Percentiles rank a stretch among this genome's conserved stretches.
Conservation (phyloP, 257 asterid species). For the Nicotiana attenuata region DNA sequence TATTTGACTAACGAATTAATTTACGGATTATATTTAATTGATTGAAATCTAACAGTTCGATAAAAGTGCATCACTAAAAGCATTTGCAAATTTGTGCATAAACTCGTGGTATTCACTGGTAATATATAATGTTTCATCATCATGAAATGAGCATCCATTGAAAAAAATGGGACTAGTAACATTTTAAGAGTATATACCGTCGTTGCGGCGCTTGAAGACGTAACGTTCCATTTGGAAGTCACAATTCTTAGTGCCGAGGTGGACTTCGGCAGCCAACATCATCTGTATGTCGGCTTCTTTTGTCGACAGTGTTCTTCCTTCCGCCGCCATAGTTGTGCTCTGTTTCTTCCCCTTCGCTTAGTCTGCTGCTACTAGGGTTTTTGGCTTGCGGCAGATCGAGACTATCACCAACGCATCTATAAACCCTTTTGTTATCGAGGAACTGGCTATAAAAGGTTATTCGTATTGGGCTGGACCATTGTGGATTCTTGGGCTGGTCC, state of each 20-base stretch:
- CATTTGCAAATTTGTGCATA: not conserved
- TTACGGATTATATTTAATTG: not conserved
- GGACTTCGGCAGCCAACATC: constrained; percentile 27
- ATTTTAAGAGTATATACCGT: constrained; percentile 2
- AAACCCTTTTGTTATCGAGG: not conserved
- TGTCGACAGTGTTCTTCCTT: constrained; percentile 6
- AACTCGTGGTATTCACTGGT: not conserved
- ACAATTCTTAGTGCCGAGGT: constrained; percentile 22
- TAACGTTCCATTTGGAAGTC: constrained; percentile 26
- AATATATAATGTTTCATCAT: not conserved
- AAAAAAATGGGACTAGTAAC: not conserved
- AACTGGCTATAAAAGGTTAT: not conserved
- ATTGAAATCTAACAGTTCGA: not conserved
- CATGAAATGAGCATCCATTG: not conserved
- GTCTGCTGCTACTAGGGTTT: not conserved
- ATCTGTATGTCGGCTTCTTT: constrained; percentile 23
- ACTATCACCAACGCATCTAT: not conserved
- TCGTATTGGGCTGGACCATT: not conserved
- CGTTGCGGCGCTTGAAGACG: constrained; percentile 20
- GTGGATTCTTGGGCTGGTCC: not conserved
- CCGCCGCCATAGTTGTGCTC: constrained; percentile 11
- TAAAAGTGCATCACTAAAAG: not conserved
- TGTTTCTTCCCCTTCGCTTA: not conserved
- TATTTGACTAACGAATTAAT: not conserved
- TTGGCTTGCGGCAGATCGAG: constrained; percentile 6